These are phyloP conservation scores for Didymella glomerata DNA, from an alignment of 2,329 filamentous ascomycete genomes.

Conservation along the genomic window DNA sequence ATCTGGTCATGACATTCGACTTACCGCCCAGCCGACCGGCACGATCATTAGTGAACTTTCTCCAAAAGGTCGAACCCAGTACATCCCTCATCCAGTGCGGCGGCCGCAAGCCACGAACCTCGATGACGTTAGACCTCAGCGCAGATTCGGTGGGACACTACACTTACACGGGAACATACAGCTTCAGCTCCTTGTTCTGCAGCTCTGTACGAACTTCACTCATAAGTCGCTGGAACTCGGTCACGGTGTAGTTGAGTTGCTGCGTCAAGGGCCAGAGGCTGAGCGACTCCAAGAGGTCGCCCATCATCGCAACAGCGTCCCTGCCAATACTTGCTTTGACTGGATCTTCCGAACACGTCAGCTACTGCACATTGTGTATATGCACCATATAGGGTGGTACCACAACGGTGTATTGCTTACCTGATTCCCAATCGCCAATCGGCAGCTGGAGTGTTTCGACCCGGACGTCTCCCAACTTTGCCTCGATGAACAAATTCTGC, in stretches of 20 bases:
- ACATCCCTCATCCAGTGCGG: conserved; percentile 24
- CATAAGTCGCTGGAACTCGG: conserved; percentile 43
- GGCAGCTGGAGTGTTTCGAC: conserved; percentile 44
- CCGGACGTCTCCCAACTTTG: conserved; percentile 44
- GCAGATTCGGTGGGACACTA: background rate
- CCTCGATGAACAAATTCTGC: conserved; percentile 39
- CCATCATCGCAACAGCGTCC: conserved; percentile 40
- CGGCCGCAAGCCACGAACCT: conserved; percentile 48
- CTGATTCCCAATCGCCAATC: conserved; percentile 50
- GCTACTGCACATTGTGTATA: background rate
- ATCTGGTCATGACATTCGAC: background rate
- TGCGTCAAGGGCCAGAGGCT: conserved; percentile 50
- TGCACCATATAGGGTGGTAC: background rate
- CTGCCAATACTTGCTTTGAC: conserved; percentile 40
- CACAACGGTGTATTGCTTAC: conserved; percentile 25
- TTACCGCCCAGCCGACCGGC: background rate
- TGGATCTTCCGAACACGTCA: conserved; percentile 36
- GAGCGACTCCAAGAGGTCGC: conserved; percentile 49
- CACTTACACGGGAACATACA: conserved; percentile 51
- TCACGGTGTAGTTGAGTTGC: conserved; percentile 42
- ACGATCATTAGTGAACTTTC: background rate
- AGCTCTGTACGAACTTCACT: conserved; percentile 41
- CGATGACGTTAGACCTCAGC: conserved; percentile 22
- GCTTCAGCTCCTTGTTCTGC: conserved; percentile 39
- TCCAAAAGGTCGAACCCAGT: background rate